Percentiles rank a stretch among this genome's conserved stretches.
phyloP scores from a whole-genome alignment of 306 rosid species.

The Dryas octopetala region DNA sequence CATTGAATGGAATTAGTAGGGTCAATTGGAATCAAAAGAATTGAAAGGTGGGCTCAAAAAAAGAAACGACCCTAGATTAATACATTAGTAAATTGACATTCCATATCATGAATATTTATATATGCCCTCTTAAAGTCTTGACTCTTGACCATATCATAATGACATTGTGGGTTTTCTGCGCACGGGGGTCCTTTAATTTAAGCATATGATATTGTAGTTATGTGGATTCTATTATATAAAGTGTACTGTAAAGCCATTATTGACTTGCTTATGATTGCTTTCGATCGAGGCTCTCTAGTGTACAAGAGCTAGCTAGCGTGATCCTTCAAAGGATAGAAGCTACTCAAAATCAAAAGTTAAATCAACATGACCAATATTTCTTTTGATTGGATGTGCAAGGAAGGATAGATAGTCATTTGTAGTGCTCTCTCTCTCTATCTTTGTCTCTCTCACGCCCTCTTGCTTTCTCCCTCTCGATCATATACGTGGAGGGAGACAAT shows the following conservation, averaged over 20 bases:
- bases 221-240: slow-evolving; percentile 15
- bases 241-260: not conserved
- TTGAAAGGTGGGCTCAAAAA: slow-evolving; percentile 28
- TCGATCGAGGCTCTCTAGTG: not conserved
- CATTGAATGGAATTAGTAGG: slow-evolving; percentile 27
- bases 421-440: not conserved
- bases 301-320: not conserved
- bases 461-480: not conserved
- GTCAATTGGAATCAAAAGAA: slow-evolving; percentile 21
- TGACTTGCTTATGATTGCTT: slow-evolving; percentile 15
- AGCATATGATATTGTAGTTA: slow-evolving; percentile 15
- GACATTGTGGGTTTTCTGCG: slow-evolving; percentile 15
- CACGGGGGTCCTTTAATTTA: slow-evolving; percentile 34
- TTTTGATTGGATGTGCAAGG: slow-evolving; percentile 5
- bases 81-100: slow-evolving; percentile 9
- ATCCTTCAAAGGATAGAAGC: not conserved
- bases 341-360: not conserved
- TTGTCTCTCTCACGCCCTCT: not conserved
- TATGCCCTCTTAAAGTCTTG: slow-evolving; percentile 12
- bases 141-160: not conserved
- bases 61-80: slow-evolving; percentile 32
- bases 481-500: too few relatives aligned
- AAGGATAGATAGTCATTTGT: not conserved
- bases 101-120: slow-evolving; percentile 19
- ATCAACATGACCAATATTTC: not conserved